Base-by-base conservation (phyloP, 352 stramenopile species). In the Globisporangium echinulatum region DNA sequence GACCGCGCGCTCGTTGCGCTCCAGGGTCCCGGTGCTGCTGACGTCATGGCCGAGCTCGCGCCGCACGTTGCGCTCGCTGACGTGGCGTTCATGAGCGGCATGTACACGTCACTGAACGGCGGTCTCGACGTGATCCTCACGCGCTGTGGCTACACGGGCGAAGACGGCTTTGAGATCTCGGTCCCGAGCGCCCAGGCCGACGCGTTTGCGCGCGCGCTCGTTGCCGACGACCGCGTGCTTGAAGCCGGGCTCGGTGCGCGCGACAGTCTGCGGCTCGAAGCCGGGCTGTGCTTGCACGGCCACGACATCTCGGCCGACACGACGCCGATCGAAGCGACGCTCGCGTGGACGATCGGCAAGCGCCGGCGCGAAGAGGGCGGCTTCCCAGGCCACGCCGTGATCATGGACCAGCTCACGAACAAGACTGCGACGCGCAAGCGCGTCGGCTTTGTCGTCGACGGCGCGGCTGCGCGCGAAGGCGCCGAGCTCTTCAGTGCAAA, bases 141-240 rank as follows among this genome's bases (percentile, higher is more conserved):
- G 14, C 96, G 97, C 64, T 99, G 97, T 72, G 97, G 97, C 10
- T 99, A 99, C 86, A 99, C 97, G 39, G 97, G 97, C 37, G 97
- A 99, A 72, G 97, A 99, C 74, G 97, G 97, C 17, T 99, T 99
- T 62, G 97, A 99, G 80, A 88, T 99, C 56, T 96, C 92, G 15
- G 94, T 98, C 59, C 66, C 72, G 15, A 87, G 71, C 52, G 66
- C 67, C 17, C 67, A 92, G 48, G 67, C 67, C 2, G 72, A 82
- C 53, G 61, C 56, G n/a, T 85, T 96, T 52, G 76, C 73, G 4
- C 68, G 72, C 60, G 68, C 82, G 19, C 60, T 93, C 54, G 55
- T 93, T 11, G 51, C 63, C 4, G 79, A 92, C 50, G 77, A 87
- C 46, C 78, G 79, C 33, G 81, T 99, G 48, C 70, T 99, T 33